These are phyloP conservation scores for Rhododendron kiyosumense DNA, from an alignment of 148 eudicot species.

Conservation along the genomic window DNA sequence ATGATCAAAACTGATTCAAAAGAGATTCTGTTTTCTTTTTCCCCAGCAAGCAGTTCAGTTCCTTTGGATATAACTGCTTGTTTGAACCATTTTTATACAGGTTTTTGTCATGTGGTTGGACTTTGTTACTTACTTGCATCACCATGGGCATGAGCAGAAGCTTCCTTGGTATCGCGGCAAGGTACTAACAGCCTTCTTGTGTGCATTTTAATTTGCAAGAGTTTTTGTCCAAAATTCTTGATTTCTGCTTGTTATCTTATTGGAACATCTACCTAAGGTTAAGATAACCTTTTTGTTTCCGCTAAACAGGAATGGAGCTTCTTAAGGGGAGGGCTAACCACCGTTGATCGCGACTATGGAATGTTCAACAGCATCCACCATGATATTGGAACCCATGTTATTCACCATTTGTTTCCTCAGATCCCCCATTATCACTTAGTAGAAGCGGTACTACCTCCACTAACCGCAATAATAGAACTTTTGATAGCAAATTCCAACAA, in stretches of 20 bases:
- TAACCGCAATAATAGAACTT: neutral
- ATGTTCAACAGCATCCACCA: conserved; percentile 19
- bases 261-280: neutral
- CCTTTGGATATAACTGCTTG: neutral
- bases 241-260: neutral
- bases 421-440: conserved; percentile 50
- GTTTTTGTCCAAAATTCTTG: neutral
- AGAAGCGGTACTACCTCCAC: conserved; percentile 34
- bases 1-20: too few relatives aligned
- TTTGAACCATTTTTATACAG: conserved; percentile 16
- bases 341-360: conserved; percentile 14
- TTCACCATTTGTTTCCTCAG: conserved; percentile 42
- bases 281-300: neutral
- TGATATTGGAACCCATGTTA: conserved; percentile 17
- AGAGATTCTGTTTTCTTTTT: neutral
- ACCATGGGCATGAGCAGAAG: conserved; percentile 49
- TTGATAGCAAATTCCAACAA: neutral
- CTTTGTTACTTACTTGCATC: conserved; percentile 49
- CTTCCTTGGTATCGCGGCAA: conserved; percentile 64
- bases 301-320: conserved; percentile 52
- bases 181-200: conserved; percentile 18
- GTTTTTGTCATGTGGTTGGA: conserved; percentile 50
- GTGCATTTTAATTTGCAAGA: neutral
- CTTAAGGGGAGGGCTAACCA: conserved; percentile 44
- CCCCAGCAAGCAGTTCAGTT: neutral